Evolutionary conservation across 192 early-diverging fungal species (phyloP), one percentile per base, ranked within the genome.

Genomic region (Coemansia sp.): DNA sequence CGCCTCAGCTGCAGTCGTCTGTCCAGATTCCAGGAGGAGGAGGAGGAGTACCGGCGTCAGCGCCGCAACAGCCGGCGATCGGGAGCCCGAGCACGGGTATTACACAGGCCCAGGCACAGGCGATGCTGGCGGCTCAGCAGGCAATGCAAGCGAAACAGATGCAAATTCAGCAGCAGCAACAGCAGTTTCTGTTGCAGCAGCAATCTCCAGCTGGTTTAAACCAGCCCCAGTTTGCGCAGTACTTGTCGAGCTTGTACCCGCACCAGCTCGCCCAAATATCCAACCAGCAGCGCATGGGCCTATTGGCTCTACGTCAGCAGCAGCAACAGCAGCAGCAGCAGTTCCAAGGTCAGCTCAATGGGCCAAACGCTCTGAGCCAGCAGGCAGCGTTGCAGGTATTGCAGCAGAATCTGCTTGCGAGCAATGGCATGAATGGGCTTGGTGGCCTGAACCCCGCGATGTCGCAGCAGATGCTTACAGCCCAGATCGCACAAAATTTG

Each of bases 191-290:
- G 19, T 17, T 36, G 14, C 53, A 46, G 21, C 55, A 50, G 9
- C 54, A 44, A 37, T 8, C 60, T 3, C 67, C 52, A 40, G 53
- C 39, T 12, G 67, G 67, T 9, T 53, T 65, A 22, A 67, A 70
- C 21, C 76, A 79, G 39, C 69, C 69, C 3, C 76, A 79, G 50
- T 53, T 79, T 34, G 62, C 76, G 3, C 76, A 79, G 52, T 79
- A 68, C 34, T 41, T 79, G 58, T 79, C 76, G 19, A 53, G 63
- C 9, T 42, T 79, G 37, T 72, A 62, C 12, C 76, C 76, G 6
- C 76, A 72, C 19, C 76, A 79, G 40, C 55, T 79, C 22, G 76
- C 76, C 26, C 76, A 79, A 12, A 56, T 79, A 17, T 72, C 70
- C 1, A 72, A 68, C 42, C 76, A 79, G 56, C 65, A 72, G 40